Evolutionary conservation across 352 stramenopile genomes (phyloP).

Genomic region (Lagenidium sp.): DNA sequence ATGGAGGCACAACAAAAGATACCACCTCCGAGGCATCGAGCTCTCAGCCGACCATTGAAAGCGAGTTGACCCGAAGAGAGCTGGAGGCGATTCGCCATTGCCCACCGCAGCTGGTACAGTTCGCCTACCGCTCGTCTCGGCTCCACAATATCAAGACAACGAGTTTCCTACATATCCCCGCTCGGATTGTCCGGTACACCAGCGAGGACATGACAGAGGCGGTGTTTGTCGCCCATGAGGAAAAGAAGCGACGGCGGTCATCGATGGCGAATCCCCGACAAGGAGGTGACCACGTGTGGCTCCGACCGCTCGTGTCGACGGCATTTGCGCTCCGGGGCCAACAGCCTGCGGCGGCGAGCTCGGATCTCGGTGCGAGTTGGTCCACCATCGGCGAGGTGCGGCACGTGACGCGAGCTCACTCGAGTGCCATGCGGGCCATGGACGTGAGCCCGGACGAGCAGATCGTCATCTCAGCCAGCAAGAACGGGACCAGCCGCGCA

Average conservation of each 20-base stretch:
- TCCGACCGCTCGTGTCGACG: slow-evolving; percentile 15
- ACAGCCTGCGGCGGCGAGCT: too few relatives aligned
- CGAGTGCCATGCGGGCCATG: slow-evolving; percentile 40
- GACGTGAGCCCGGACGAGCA: slow-evolving; percentile 52
- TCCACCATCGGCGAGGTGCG: slow-evolving; percentile 32
- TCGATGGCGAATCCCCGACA: neutral
- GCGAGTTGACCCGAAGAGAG: too few relatives aligned
- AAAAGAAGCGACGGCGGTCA: slow-evolving; percentile 18
- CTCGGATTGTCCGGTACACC: slow-evolving; percentile 22
- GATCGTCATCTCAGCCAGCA: slow-evolving; percentile 55
- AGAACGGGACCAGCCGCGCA: slow-evolving; percentile 57
- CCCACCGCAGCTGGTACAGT: slow-evolving; percentile 45
- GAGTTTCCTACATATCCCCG: slow-evolving; percentile 49
- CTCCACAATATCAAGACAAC: slow-evolving; percentile 47
- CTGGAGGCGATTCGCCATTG: too few relatives aligned
- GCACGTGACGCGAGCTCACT: slow-evolving; percentile 53
- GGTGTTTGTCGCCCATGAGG: slow-evolving; percentile 37
- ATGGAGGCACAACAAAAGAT: too few relatives aligned
- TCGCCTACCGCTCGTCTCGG: slow-evolving; percentile 41
- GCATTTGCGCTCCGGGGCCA: slow-evolving; percentile 10
- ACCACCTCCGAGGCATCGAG: too few relatives aligned
- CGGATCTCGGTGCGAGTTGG: slow-evolving; percentile 16
- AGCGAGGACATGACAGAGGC: slow-evolving; percentile 50
- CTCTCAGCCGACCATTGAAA: too few relatives aligned
- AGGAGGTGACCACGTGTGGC: slow-evolving; percentile 17